phyloP scores from a whole-genome alignment of 164 flowering plant species.

The Nymphaea thermarum region DNA sequence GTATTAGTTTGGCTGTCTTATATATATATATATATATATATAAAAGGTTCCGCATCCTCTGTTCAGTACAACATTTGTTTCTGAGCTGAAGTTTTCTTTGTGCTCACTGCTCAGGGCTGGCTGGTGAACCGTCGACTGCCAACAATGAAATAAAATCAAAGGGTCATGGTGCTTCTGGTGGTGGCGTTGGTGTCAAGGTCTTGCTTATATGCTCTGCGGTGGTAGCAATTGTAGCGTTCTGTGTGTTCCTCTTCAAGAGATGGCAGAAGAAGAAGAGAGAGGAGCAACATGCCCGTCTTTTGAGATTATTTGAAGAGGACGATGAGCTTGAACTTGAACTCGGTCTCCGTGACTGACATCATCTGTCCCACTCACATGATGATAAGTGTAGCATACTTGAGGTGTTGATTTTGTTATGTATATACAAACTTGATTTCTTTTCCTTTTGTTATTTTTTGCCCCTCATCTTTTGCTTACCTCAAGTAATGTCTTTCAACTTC shows the following conservation, averaged over 20 bases:
- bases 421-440: neutral
- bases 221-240: slow-evolving; percentile 26
- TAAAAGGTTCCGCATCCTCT: neutral
- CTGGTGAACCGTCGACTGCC: slow-evolving; percentile 35
- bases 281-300: slow-evolving; percentile 82
- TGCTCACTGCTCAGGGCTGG: slow-evolving; percentile 30
- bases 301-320: slow-evolving; percentile 85
- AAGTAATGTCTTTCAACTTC: too few relatives aligned
- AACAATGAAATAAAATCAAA: slow-evolving; percentile 22
- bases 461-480: neutral
- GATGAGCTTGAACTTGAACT: slow-evolving; percentile 91
- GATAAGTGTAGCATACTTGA: slow-evolving; percentile 9
- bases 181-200: slow-evolving; percentile 28
- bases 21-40: too few relatives aligned
- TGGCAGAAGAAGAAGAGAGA: slow-evolving; percentile 87
- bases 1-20: neutral
- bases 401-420: slow-evolving; percentile 12
- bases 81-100: neutral
- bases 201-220: slow-evolving; percentile 31
- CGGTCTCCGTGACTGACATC: slow-evolving; percentile 62
- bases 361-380: neutral
- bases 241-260: slow-evolving; percentile 47
- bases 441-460: neutral
- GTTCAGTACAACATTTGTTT: neutral
- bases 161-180: slow-evolving; percentile 15